phyloP scores from a whole-genome alignment of 176 grass and related monocot genomes.

The Cenchrus americanus region DNA sequence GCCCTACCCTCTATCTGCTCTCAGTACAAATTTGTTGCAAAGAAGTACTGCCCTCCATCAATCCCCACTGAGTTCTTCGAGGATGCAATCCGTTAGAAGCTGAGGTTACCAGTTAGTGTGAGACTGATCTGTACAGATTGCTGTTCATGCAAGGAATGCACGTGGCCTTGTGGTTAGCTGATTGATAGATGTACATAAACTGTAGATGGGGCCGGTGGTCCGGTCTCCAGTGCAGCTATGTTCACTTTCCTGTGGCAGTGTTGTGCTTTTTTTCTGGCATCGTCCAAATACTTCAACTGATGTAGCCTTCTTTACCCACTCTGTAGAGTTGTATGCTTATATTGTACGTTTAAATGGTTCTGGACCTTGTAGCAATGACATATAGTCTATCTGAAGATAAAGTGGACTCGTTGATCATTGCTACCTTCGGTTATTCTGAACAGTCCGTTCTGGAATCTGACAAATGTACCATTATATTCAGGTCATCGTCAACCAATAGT shows the following conservation, averaged over 20 bases:
- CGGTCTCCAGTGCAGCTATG: background rate
- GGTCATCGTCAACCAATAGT: background rate
- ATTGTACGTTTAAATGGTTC: slow-evolving; percentile 20
- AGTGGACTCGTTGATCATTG: background rate
- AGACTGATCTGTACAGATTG: slow-evolving; percentile 37
- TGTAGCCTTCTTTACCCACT: slow-evolving; percentile 1
- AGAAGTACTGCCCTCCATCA: slow-evolving; percentile 78
- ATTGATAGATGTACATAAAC: slow-evolving; percentile 17
- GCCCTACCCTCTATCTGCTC: slow-evolving; percentile 15
- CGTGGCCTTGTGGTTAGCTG: slow-evolving; percentile 34
- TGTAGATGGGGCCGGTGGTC: slow-evolving; percentile 18
- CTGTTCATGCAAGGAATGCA: slow-evolving; percentile 26
- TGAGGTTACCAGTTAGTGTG: background rate
- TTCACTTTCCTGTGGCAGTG: slow-evolving; percentile 25
- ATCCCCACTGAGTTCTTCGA: slow-evolving; percentile 71
- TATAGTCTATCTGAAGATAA: background rate
- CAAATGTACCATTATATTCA: background rate
- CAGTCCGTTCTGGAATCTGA: background rate
- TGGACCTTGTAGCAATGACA: slow-evolving; percentile 22
- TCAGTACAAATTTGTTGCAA: slow-evolving; percentile 92
- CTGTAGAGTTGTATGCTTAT: background rate
- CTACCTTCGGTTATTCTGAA: slow-evolving; percentile 12
- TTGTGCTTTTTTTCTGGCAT: slow-evolving; percentile 14
- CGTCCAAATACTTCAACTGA: slow-evolving; percentile 11
- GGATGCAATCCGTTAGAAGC: slow-evolving; percentile 53